These are phyloP conservation scores for Pestalotiopsis sp. DNA, from an alignment of 2,329 filamentous ascomycete genomes.

Conservation along the genomic window DNA sequence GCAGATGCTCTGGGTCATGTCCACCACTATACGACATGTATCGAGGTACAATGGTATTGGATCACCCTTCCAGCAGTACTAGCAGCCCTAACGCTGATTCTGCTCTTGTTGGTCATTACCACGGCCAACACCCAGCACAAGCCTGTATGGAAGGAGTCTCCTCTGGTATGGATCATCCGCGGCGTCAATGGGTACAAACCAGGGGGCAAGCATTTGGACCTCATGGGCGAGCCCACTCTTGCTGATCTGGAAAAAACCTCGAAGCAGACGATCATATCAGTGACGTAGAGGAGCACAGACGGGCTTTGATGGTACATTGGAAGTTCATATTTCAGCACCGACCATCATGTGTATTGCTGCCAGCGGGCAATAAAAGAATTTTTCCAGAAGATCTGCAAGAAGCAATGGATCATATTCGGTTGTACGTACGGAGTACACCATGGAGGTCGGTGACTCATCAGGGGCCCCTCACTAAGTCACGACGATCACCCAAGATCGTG, in stretches of 20 bases:
- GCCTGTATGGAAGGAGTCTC: slow-evolving; percentile 12
- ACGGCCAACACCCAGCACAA: background rate
- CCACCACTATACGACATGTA: background rate
- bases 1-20: background rate
- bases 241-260: background rate
- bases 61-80: slow-evolving; percentile 3
- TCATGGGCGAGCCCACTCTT: background rate
- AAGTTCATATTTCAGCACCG: background rate
- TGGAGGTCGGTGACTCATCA: background rate
- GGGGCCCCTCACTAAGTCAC: background rate
- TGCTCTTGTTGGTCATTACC: background rate
- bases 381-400: no score
- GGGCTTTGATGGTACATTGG: background rate
- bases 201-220: background rate
- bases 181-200: background rate
- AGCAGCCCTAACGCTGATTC: background rate
- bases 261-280: background rate
- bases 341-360: background rate
- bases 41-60: slow-evolving; percentile 14
- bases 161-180: slow-evolving; percentile 3
- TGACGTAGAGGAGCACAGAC: background rate
- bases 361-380: background rate
- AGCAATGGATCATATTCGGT: background rate
- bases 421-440: background rate
- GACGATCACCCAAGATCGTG: background rate